Conservation (phyloP, 2,329 filamentous ascomycete genomes). For the Dactylellina drechsleri region DNA sequence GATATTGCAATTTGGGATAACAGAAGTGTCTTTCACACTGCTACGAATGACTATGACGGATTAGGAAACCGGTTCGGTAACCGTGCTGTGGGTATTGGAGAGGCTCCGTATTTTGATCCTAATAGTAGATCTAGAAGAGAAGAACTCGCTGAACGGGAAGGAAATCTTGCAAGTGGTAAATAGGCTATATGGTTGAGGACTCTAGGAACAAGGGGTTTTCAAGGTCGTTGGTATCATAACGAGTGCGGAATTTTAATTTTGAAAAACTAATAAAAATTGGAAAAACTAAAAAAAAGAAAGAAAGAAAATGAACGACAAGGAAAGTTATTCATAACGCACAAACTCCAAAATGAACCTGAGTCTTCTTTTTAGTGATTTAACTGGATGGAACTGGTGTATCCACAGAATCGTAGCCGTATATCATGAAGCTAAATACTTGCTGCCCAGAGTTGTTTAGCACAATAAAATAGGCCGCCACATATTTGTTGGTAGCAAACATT, state of each 20-base stretch:
- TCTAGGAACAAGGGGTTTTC: neutral
- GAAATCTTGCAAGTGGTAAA: conserved; percentile 5
- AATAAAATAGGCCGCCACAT: conserved; percentile 37
- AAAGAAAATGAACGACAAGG: neutral
- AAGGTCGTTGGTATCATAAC: conserved; percentile 5
- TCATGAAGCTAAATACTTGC: conserved; percentile 40
- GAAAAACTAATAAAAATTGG: conserved; percentile 7
- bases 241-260: neutral
- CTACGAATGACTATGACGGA: conserved; percentile 71
- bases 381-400: conserved; percentile 28
- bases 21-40: conserved; percentile 69
- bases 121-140: conserved; percentile 65
- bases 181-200: neutral
- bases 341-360: conserved; percentile 40
- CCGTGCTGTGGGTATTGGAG: conserved; percentile 68
- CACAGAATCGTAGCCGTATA: conserved; percentile 46
- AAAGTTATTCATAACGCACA: neutral
- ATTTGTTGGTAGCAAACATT: conserved; percentile 40
- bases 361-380: neutral
- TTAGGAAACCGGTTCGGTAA: conserved; percentile 67
- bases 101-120: conserved; percentile 68
- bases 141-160: conserved; percentile 59
- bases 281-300: conserved; percentile 4
- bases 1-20: conserved; percentile 76
- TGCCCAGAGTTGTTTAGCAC: conserved; percentile 9